A percentile compares a stretch with the other conserved stretches of the same genome.
These are phyloP conservation scores for Tolypocladium tropicale DNA, from an alignment of 2,329 filamentous ascomycete species.

Conservation along the genomic window DNA sequence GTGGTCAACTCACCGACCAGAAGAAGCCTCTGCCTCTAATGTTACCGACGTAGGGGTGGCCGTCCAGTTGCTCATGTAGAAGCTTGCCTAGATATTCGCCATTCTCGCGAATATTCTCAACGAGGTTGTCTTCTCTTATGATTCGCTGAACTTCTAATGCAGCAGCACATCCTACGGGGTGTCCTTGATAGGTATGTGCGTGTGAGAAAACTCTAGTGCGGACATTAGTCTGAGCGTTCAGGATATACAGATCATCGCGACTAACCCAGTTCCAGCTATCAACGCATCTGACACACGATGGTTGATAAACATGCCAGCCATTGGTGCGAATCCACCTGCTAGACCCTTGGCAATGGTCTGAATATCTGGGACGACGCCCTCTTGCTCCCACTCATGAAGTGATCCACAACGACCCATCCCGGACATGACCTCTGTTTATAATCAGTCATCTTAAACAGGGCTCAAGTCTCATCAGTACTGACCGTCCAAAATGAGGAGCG, in stretches of 20 bases:
- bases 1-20: neutral
- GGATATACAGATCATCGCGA: neutral
- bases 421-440: neutral
- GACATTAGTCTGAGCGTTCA: neutral
- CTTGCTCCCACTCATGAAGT: neutral
- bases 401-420: neutral
- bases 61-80: neutral
- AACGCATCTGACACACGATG: neutral
- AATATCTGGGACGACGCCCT: neutral
- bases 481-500: neutral
- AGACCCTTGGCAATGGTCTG: neutral
- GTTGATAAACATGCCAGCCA: neutral
- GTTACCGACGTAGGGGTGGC: neutral
- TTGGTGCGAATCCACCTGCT: neutral
- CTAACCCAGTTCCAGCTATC: neutral
- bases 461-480: neutral
- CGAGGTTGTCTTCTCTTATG: neutral
- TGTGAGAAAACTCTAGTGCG: neutral
- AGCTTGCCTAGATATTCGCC: neutral
- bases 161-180: neutral
- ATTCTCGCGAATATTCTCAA: neutral
- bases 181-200: neutral
- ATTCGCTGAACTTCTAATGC: neutral
- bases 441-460: neutral
- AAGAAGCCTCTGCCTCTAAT: neutral